phyloP scores from a whole-genome alignment of 2,329 filamentous ascomycete genomes.

The Cytospora schulzeri region DNA sequence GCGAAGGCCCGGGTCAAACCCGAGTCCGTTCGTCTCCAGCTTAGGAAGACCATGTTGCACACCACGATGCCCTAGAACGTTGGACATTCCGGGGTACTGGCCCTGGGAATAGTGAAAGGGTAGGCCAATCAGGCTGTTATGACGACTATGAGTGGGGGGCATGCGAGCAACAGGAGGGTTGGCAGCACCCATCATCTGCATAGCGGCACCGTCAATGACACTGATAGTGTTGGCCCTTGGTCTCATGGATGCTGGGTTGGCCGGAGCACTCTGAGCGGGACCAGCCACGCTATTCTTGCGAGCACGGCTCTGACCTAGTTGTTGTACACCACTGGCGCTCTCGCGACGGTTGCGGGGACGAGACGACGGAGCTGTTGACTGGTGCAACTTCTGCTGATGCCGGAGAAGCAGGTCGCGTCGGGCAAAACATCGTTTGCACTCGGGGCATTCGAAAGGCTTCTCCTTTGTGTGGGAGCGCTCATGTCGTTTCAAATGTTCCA shows the following conservation, averaged over 20 bases:
- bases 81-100: conserved; percentile 70
- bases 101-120: conserved; percentile 55
- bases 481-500: conserved; percentile 96
- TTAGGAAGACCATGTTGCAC: conserved; percentile 73
- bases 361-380: conserved; percentile 84
- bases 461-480: conserved; percentile 98
- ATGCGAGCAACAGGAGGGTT: conserved; percentile 55
- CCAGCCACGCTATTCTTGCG: conserved; percentile 90
- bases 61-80: conserved; percentile 66
- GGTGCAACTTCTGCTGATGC: conserved; percentile 98
- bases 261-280: conserved; percentile 42
- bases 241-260: conserved; percentile 65
- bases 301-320: conserved; percentile 70
- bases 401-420: conserved; percentile 86
- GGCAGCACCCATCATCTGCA: conserved; percentile 69
- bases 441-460: conserved; percentile 96
- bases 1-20: conserved; percentile 68
- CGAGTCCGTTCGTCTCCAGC: conserved; percentile 76
- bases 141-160: conserved; percentile 64
- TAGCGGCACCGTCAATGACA: conserved; percentile 77
- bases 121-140: conserved; percentile 73
- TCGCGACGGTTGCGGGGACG: conserved; percentile 87
- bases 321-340: conserved; percentile 72
- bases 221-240: conserved; percentile 96
- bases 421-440: conserved; percentile 93